Percentiles rank a stretch among this genome's conserved stretches.
Evolutionary conservation across 345 rosid genomes (phyloP).

Genomic region (Eucalyptus coolabah): DNA sequence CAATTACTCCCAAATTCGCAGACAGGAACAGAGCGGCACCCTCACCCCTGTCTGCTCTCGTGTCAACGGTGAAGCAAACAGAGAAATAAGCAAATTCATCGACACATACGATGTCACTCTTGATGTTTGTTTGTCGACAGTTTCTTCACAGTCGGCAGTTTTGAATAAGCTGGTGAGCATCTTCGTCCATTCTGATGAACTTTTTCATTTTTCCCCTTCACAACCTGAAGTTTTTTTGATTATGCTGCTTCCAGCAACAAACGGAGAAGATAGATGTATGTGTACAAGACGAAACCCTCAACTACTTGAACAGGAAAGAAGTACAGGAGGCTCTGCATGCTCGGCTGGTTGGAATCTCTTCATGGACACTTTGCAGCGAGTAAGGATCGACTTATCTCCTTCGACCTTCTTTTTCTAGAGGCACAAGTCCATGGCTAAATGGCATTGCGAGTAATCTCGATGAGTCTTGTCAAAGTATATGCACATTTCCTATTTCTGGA

Average conservation of each 20-base stretch:
- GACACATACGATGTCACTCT: constrained; percentile 24
- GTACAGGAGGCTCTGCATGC: constrained; percentile 45
- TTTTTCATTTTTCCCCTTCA: background rate
- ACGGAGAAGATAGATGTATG: constrained; percentile 23
- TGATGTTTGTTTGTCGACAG: constrained; percentile 22
- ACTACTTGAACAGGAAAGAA: constrained; percentile 41
- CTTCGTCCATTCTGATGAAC: background rate
- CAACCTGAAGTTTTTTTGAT: background rate
- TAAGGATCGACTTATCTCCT: background rate
- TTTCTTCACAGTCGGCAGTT: constrained; percentile 10
- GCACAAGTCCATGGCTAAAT: background rate
- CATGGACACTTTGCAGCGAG: constrained; percentile 38
- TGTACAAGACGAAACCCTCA: constrained; percentile 13
- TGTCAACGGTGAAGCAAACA: background rate
- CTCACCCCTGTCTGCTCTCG: constrained; percentile 3
- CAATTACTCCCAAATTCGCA: constrained; percentile 14
- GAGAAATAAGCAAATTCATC: constrained; percentile 6
- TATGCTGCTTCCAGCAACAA: constrained; percentile 2
- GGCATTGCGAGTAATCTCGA: background rate
- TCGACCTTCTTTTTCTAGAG: background rate
- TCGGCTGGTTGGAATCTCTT: constrained; percentile 17
- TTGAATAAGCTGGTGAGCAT: constrained; percentile 7
- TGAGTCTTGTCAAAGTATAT: background rate
- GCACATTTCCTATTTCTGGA: background rate
- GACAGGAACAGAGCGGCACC: background rate